Base-by-base conservation (phyloP, 75 land plant genomes). In the Picea glauca region DNA sequence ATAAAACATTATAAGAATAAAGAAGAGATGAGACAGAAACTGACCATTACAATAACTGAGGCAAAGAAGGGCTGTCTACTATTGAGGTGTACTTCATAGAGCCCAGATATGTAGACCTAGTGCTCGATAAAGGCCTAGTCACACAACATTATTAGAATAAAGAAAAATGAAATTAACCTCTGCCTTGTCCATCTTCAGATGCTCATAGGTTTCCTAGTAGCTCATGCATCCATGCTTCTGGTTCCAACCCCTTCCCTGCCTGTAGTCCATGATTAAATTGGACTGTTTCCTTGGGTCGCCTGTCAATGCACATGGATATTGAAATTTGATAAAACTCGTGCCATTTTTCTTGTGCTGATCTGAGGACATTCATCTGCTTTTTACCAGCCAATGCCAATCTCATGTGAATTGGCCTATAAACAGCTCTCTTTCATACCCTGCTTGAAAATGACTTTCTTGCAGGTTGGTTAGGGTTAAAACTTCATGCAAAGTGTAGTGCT, bases 231-330 rank as follows among this genome's bases (percentile, higher is more conserved):
- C 85, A 1, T n/a, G 32, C 32, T 56, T 81, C 68, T 60, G 75
- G 33, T 80, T 82, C 84, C 78, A 83, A 9, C 81, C 74, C 78
- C 59, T 78, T 56, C 81, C 81, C 78, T 83, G 85, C 83, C 75
- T 83, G 60, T 74, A 83, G 64, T 65, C 85, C 13, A 83, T 83
- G 35, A 74, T 75, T 13, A 83, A 70, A 61, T 83, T 80, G 30
- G 83, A 83, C 83, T 83, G 81, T 38, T 77, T 83, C 85, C 78
- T 83, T 83, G 13, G 85, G 78, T 50, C 80, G 78, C n/a, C 84
- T 14, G 2, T 83, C 84, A 30, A 83, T 74, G 7, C 84, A 83
- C 83, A 82, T 57, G 12, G 78, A 68, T 30, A 74, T 17, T 60
- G 80, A 60, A 65, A 83, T 11, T 60, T 74, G 60, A 23, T 64